Conservation (phyloP, 169 alveolate genomes). For the Cyclospora cayetanensis region DNA sequence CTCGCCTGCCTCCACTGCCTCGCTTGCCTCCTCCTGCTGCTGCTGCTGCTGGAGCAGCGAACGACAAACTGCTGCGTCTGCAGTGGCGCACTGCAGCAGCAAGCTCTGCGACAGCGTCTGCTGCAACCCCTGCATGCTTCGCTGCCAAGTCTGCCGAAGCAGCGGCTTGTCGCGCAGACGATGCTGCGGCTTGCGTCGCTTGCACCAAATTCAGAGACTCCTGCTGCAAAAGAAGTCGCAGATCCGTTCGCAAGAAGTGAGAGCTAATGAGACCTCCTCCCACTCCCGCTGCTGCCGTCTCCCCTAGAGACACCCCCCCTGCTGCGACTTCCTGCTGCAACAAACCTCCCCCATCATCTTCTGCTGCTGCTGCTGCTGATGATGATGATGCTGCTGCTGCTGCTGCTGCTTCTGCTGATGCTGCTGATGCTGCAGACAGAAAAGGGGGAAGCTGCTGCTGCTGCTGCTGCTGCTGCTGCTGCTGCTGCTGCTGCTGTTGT, state of each 20-base stretch:
- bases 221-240: constrained; percentile 30
- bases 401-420: neutral
- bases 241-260: neutral
- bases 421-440: too few relatives aligned
- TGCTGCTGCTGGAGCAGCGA: neutral
- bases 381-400: too few relatives aligned
- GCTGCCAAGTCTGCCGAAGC: constrained; percentile 17
- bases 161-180: neutral
- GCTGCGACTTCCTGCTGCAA: too few relatives aligned
- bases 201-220: constrained; percentile 22
- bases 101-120: constrained; percentile 1
- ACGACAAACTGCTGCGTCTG: neutral
- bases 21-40: neutral
- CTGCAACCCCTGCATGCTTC: constrained; percentile 8
- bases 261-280: neutral
- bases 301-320: too few relatives aligned
- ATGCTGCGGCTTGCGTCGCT: constrained; percentile 13
- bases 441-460: neutral
- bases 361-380: too few relatives aligned
- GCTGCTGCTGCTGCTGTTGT: neutral
- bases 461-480: constrained; percentile 39
- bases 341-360: too few relatives aligned
- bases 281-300: neutral
- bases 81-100: neutral
- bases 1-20: neutral